Percentiles rank a stretch among this genome's conserved stretches.
Conservation (phyloP, 1,284 basidiomycete genomes). For the Ustilago tritici region DNA sequence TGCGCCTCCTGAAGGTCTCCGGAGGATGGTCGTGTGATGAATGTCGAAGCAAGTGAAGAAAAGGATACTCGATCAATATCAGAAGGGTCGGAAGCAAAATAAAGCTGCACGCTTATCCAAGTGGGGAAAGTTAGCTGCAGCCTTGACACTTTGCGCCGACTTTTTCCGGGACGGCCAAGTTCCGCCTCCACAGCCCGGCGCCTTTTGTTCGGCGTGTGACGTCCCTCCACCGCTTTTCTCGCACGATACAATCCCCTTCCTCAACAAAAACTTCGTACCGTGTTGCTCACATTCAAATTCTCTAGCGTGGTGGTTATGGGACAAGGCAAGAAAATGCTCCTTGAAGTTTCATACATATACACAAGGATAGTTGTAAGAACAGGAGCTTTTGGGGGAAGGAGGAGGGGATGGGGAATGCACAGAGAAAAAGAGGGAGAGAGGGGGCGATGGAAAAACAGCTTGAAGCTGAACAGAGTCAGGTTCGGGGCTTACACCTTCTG, state of each 20-base stretch:
- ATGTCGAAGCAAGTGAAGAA: not conserved
- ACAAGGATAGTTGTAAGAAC: slow-evolving; percentile 6
- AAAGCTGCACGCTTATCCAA: slow-evolving; percentile 27
- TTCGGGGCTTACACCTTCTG: slow-evolving; percentile 56
- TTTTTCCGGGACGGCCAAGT: slow-evolving; percentile 16
- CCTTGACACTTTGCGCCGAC: slow-evolving; percentile 20
- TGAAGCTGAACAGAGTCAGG: not conserved
- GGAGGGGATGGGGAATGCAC: slow-evolving; percentile 14
- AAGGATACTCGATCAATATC: not conserved
- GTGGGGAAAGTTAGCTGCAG: slow-evolving; percentile 1
- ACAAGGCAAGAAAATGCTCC: slow-evolving; percentile 27
- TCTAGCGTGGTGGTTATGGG: not conserved
- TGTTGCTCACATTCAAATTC: not conserved
- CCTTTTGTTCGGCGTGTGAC: slow-evolving; percentile 10
- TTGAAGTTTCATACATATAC: slow-evolving; percentile 24
- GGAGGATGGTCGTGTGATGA: not conserved
- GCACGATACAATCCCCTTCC: slow-evolving; percentile 9
- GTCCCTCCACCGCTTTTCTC: slow-evolving; percentile 2
- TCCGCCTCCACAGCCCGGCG: slow-evolving; percentile 11
- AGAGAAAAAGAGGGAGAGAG: not conserved
- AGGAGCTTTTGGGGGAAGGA: slow-evolving; percentile 27
- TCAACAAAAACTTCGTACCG: not conserved
- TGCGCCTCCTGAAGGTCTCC: not conserved
- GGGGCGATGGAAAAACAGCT: not conserved
- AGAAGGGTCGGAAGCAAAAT: not conserved